Evolutionary conservation across 768 basidiomycete species (phyloP).

Genomic region (Podaxis mareebaensis): DNA sequence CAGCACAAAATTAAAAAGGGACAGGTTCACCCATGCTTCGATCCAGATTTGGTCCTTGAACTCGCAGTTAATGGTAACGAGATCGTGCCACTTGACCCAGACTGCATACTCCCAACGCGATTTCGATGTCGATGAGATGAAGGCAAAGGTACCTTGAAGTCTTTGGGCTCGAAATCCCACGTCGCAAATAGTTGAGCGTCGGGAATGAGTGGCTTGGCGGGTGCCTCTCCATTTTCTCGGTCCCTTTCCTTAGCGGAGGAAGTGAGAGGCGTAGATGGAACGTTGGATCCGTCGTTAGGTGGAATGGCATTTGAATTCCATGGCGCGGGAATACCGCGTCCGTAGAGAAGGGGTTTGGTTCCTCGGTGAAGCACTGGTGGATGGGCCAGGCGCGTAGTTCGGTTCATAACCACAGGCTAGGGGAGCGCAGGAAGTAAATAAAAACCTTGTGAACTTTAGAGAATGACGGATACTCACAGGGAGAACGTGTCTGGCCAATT

Average conservation of each 20-base stretch:
- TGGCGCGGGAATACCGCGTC: conserved; percentile 48
- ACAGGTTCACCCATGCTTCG: conserved; percentile 5
- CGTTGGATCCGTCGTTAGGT: conserved; percentile 25
- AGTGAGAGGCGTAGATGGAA: conserved; percentile 28
- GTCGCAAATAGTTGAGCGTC: conserved; percentile 57
- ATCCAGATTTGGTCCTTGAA: conserved; percentile 8
- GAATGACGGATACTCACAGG: conserved; percentile 48
- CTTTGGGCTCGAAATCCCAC: conserved; percentile 58
- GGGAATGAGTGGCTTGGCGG: conserved; percentile 39
- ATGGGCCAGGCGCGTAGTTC: conserved; percentile 64
- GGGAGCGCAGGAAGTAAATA: conserved; percentile 4
- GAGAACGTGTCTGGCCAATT: conserved; percentile 64
- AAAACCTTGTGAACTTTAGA: conserved; percentile 6
- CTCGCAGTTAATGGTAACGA: conserved; percentile 6
- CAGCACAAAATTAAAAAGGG: not conserved
- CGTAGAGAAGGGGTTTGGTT: conserved; percentile 46
- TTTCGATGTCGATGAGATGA: conserved; percentile 26
- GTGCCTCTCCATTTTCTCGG: conserved; percentile 26
- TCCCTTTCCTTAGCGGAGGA: conserved; percentile 34
- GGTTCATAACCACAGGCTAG: conserved; percentile 55
- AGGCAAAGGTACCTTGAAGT: conserved; percentile 40
- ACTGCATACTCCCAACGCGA: conserved; percentile 35
- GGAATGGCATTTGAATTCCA: conserved; percentile 50
- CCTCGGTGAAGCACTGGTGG: conserved; percentile 64
- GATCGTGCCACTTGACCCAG: conserved; percentile 19